These are phyloP conservation scores for Dactylellina leptospora DNA, from an alignment of 2,329 filamentous ascomycete genomes.

Conservation along the genomic window DNA sequence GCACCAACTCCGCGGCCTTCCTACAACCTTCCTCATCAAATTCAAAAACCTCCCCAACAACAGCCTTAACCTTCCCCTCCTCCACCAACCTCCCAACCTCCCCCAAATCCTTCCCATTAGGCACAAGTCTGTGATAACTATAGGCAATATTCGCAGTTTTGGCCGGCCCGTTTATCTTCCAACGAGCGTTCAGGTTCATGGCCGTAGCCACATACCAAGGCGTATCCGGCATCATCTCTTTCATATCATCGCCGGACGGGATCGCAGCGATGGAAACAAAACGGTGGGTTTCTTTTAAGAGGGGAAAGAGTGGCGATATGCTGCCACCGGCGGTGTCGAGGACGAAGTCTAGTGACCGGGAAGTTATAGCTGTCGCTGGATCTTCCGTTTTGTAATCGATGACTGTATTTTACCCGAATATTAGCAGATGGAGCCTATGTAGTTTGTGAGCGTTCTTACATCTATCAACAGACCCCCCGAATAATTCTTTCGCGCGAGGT, in stretches of 20 bases:
- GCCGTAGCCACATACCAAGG: constrained; percentile 29
- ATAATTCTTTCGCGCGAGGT: constrained; percentile 33
- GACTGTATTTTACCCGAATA: background rate
- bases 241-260: constrained; percentile 27
- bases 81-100: constrained; percentile 31
- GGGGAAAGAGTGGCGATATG: constrained; percentile 16
- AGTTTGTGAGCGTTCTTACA: constrained; percentile 5
- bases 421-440: background rate
- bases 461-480: constrained; percentile 26
- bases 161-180: constrained; percentile 19
- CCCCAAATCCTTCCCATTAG: constrained; percentile 38
- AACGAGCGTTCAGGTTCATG: constrained; percentile 35
- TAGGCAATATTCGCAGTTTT: constrained; percentile 17
- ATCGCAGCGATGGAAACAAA: constrained; percentile 43
- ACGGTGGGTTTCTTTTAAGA: constrained; percentile 36
- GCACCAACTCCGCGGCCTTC: constrained; percentile 36
- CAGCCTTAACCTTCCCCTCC: constrained; percentile 40
- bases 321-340: constrained; percentile 35
- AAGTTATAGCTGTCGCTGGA: constrained; percentile 20
- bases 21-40: constrained; percentile 38
- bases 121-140: constrained; percentile 23
- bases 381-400: constrained; percentile 47
- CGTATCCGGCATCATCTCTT: constrained; percentile 3
- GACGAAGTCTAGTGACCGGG: constrained; percentile 45
- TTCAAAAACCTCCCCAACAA: constrained; percentile 30